phyloP scores from a whole-genome alignment of 176 grass and related monocot species.

The Aegilops longissima region DNA sequence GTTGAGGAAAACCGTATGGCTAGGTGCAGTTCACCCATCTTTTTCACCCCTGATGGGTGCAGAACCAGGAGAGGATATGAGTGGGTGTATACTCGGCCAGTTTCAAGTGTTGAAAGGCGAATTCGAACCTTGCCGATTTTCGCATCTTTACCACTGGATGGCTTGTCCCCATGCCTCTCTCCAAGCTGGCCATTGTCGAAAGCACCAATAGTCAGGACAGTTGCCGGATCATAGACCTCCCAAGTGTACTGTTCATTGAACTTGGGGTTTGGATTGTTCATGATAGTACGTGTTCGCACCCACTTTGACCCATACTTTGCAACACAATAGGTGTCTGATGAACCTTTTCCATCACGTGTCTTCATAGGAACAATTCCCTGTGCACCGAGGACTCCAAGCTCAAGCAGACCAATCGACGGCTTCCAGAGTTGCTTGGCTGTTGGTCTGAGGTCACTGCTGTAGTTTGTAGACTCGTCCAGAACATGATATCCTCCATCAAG shows the following conservation, averaged over 20 bases:
- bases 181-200: slow-evolving; percentile 95
- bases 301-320: slow-evolving; percentile 98
- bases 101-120: slow-evolving; percentile 94
- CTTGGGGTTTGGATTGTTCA: slow-evolving; percentile 70
- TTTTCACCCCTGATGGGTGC: slow-evolving; percentile 92
- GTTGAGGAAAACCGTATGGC: slow-evolving; percentile 92
- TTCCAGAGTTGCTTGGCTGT: slow-evolving; percentile 99
- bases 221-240: slow-evolving; percentile 96
- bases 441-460: slow-evolving; percentile 95
- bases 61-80: slow-evolving; percentile 87
- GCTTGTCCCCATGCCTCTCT: slow-evolving; percentile 60
- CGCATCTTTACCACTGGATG: slow-evolving; percentile 55
- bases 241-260: slow-evolving; percentile 99
- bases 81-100: slow-evolving; percentile 92
- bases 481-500: slow-evolving; percentile 98
- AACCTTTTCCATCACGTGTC: slow-evolving; percentile 88
- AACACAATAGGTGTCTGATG: slow-evolving; percentile 94
- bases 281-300: slow-evolving; percentile 86
- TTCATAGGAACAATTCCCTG: slow-evolving; percentile 92
- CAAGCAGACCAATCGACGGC: slow-evolving; percentile 86
- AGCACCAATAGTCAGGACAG: slow-evolving; percentile 84
- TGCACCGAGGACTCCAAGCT: slow-evolving; percentile 83
- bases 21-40: slow-evolving; percentile 95
- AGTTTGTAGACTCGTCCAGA: slow-evolving; percentile 92
- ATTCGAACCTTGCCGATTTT: slow-evolving; percentile 94